A percentile compares a stretch with the other conserved stretches of the same genome.
phyloP scores from a whole-genome alignment of 306 rosid genomes.

The Begonia fuchsioides region DNA sequence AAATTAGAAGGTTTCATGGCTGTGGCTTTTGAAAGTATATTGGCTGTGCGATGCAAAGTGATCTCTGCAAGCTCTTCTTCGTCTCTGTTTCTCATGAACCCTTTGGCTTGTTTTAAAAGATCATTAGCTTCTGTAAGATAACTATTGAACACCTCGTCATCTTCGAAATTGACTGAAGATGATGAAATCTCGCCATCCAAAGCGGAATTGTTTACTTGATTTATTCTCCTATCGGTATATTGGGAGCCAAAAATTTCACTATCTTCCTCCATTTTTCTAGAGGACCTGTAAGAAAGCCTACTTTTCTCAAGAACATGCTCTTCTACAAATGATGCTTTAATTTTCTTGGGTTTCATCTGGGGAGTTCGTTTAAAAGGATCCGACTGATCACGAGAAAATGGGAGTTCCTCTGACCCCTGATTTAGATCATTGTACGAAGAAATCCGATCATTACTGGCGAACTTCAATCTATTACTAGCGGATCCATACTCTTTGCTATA shows the following conservation, averaged over 20 bases:
- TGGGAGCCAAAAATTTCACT: constrained; percentile 18
- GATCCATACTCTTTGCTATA: constrained; percentile 24
- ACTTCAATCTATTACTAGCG: constrained; percentile 31
- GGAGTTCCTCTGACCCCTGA: constrained; percentile 31
- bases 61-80: constrained; percentile 59
- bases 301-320: constrained; percentile 35
- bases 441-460: constrained; percentile 23
- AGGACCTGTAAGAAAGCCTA: no score
- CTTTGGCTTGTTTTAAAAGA: constrained; percentile 65
- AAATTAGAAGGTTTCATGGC: constrained; percentile 80
- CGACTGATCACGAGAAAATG: constrained; percentile 28
- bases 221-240: constrained; percentile 23
- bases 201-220: constrained; percentile 13
- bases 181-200: constrained; percentile 1
- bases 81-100: constrained; percentile 29
- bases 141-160: constrained; percentile 59
- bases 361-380: constrained; percentile 38
- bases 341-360: constrained; percentile 34
- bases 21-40: constrained; percentile 65
- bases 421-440: constrained; percentile 36
- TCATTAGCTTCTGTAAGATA: constrained; percentile 62
- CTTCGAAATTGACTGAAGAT: constrained; percentile 40
- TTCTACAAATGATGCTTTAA: constrained; percentile 37
- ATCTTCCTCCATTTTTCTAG: no score
- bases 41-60: constrained; percentile 51